Evolutionary conservation across 2,329 filamentous ascomycete genomes (phyloP).

Genomic region (Diatrype stigma): DNA sequence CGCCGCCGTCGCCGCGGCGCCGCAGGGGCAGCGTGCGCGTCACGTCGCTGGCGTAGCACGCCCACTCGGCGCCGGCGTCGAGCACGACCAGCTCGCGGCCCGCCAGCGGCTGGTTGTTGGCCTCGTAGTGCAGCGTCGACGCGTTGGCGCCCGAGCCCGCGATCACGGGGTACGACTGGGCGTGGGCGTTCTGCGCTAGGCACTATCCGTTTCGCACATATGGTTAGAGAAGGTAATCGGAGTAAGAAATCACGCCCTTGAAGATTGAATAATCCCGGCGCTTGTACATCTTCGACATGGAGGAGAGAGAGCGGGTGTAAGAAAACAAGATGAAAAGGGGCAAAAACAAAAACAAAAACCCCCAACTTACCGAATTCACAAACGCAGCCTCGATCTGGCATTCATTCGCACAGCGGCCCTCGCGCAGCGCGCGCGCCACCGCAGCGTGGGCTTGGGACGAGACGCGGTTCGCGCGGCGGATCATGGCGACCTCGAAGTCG

Average conservation of each 20-base stretch:
- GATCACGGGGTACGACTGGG: conserved; percentile 86
- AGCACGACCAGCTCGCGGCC: conserved; percentile 73
- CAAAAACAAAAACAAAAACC: background rate
- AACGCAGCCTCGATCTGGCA: conserved; percentile 80
- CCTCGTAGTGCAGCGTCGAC: conserved; percentile 79
- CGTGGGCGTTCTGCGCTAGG: conserved; percentile 65
- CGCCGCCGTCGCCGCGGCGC: conserved; percentile 20
- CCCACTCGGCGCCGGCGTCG: conserved; percentile 83
- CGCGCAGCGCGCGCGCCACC: conserved; percentile 58
- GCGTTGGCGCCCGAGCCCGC: conserved; percentile 80
- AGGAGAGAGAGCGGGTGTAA: no score
- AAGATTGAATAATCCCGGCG: no score
- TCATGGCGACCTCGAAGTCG: conserved; percentile 76
- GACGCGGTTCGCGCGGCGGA: conserved; percentile 76
- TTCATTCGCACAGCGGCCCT: conserved; percentile 63
- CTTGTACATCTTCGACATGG: no score
- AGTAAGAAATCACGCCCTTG: no score
- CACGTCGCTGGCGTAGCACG: conserved; percentile 83
- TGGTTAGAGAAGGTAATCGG: no score
- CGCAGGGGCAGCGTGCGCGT: conserved; percentile 80
- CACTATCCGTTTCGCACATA: conserved; percentile 46
- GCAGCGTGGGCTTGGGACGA: conserved; percentile 72
- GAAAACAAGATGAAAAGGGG: no score
- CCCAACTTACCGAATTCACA: conserved; percentile 43
- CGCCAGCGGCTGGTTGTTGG: conserved; percentile 69